Evolutionary conservation across 768 basidiomycete species (phyloP).

Genomic region (Auricularia sp.): DNA sequence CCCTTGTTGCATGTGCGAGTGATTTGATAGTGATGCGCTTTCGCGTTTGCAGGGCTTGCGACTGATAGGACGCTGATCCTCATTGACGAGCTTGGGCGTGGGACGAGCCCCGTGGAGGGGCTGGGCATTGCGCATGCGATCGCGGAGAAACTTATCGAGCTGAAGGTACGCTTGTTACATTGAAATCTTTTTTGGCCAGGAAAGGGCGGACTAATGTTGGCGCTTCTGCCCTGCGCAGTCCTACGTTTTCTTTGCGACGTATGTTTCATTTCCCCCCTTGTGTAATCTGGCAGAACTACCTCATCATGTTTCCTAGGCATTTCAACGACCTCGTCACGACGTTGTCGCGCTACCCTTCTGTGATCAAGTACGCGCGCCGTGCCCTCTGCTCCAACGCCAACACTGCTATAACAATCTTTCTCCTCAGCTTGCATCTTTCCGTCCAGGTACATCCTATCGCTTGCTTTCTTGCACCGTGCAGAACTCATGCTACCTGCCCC

Average conservation of each 20-base stretch:
- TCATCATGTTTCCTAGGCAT: slow-evolving; percentile 36
- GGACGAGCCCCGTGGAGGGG: slow-evolving; percentile 78
- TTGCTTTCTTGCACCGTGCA: background rate
- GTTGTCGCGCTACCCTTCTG: slow-evolving; percentile 64
- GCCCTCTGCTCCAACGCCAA: background rate
- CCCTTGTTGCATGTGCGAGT: background rate
- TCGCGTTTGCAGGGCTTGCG: slow-evolving; percentile 47
- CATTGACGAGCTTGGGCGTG: slow-evolving; percentile 89
- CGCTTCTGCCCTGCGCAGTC: slow-evolving; percentile 33
- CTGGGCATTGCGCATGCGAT: slow-evolving; percentile 79
- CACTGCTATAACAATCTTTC: background rate
- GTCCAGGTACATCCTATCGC: slow-evolving; percentile 46
- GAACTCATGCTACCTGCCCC: background rate
- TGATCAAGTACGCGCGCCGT: slow-evolving; percentile 54
- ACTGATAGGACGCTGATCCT: slow-evolving; percentile 63
- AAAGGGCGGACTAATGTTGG: background rate
- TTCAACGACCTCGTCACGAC: slow-evolving; percentile 73
- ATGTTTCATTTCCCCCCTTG: slow-evolving; percentile 12
- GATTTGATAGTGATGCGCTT: background rate
- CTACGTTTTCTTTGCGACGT: slow-evolving; percentile 91
- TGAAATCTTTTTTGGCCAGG: background rate
- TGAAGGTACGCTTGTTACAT: slow-evolving; percentile 41
- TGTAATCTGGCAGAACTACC: slow-evolving; percentile 5
- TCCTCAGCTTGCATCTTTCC: slow-evolving; percentile 64
- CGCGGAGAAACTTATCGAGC: slow-evolving; percentile 61